These are phyloP conservation scores for Zygosaccharomyces pseudorouxii DNA, from an alignment of 805 yeast species.

Conservation along the genomic window DNA sequence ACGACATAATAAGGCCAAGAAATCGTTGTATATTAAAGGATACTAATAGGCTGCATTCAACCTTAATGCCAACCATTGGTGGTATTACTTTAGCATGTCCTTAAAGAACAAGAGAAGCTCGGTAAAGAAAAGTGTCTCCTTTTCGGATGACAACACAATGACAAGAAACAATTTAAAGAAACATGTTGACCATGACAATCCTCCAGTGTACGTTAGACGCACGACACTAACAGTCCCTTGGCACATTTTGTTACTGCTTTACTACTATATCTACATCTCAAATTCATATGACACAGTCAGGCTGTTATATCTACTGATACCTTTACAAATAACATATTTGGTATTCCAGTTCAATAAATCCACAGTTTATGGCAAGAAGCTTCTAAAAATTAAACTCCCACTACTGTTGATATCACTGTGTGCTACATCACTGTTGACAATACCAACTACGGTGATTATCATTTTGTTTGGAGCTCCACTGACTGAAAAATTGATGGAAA, in stretches of 20 bases:
- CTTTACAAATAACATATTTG: conserved; percentile 37
- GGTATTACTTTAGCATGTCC: conserved; percentile 15
- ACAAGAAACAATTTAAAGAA: conserved; percentile 22
- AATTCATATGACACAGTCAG: conserved; percentile 27
- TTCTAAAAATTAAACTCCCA: conserved; percentile 28
- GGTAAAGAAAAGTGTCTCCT: conserved; percentile 30
- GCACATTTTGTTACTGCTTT: conserved; percentile 33
- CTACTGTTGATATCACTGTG: conserved; percentile 24
- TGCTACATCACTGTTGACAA: conserved; percentile 24
- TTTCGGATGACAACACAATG: conserved; percentile 34
- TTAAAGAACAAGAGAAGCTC: conserved; percentile 20
- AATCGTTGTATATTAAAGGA: background rate
- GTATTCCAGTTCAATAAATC: conserved; percentile 33
- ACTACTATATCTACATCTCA: conserved; percentile 31
- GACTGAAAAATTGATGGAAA: conserved; percentile 46
- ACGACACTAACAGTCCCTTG: conserved; percentile 30
- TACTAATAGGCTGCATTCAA: background rate
- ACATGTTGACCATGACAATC: conserved; percentile 26
- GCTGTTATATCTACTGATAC: conserved; percentile 29
- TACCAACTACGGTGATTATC: conserved; percentile 35
- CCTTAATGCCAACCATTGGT: background rate
- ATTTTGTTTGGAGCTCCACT: conserved; percentile 82
- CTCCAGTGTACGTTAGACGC: conserved; percentile 34
- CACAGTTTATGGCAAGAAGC: conserved; percentile 34
- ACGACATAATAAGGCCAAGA: background rate